Percentiles rank a stretch among this genome's conserved stretches.
Conservation (phyloP, 1,284 basidiomycete genomes). For the Ganoderma lingzhi region DNA sequence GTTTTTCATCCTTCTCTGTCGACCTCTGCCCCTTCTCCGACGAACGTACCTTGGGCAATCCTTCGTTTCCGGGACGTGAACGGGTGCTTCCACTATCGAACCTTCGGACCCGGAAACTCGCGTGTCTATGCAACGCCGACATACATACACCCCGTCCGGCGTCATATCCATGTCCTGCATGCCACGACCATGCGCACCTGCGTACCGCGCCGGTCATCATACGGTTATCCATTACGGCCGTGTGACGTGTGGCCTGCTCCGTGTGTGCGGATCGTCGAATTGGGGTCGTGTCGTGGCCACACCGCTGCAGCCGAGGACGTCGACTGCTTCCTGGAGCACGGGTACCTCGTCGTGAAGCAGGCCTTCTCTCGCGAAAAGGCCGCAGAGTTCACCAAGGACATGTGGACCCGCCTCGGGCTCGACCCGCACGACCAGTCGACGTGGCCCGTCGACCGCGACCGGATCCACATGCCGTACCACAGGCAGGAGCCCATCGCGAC, state of each 20-base stretch:
- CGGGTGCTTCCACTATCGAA: neutral
- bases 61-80: neutral
- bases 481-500: slow-evolving; percentile 51
- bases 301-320: slow-evolving; percentile 51
- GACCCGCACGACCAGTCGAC: slow-evolving; percentile 61
- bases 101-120: slow-evolving; percentile 2
- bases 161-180: neutral
- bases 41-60: neutral
- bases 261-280: neutral
- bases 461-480: slow-evolving; percentile 65
- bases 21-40: neutral
- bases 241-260: neutral
- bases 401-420: slow-evolving; percentile 62
- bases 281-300: neutral
- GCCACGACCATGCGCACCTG: neutral
- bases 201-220: neutral
- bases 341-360: slow-evolving; percentile 60
- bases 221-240: neutral
- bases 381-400: slow-evolving; percentile 53
- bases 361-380: slow-evolving; percentile 62
- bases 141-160: neutral
- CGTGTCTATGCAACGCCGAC: neutral
- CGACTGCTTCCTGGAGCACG: slow-evolving; percentile 61
- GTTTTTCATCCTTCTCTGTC: neutral
- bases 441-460: slow-evolving; percentile 54